Conservation (phyloP, 495 filamentous ascomycete genomes). For the Aspergillus cristatus region DNA sequence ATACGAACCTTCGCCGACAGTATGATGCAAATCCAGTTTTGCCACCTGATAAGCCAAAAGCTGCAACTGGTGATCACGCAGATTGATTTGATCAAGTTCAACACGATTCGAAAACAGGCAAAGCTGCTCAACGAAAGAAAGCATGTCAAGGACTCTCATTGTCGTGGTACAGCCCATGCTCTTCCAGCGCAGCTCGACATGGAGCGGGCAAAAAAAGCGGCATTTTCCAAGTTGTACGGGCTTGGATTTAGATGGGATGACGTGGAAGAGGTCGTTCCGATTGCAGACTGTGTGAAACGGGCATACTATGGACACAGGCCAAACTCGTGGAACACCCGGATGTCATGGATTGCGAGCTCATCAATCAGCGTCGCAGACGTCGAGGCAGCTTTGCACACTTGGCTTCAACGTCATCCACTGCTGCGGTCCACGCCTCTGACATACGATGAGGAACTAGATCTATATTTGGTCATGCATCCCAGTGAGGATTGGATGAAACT, state of each 20-base stretch:
- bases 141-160: neutral
- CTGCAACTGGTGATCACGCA: neutral
- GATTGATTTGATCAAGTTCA: neutral
- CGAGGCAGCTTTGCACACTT: neutral
- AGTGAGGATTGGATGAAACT: neutral
- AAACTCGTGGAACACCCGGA: neutral
- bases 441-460: neutral
- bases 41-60: neutral
- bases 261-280: neutral
- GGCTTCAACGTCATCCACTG: neutral
- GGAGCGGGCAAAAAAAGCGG: neutral
- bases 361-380: neutral
- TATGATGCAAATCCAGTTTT: slow-evolving; percentile 12
- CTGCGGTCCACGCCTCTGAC: neutral
- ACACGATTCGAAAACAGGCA: slow-evolving; percentile 5
- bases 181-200: neutral
- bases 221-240: neutral
- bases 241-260: neutral
- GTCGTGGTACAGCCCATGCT: neutral
- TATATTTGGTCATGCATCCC: neutral
- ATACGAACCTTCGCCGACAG: slow-evolving; percentile 10
- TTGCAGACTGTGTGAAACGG: neutral
- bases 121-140: slow-evolving; percentile 2
- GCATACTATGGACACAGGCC: neutral
- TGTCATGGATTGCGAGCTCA: neutral